Evolutionary conservation across 495 filamentous ascomycete species (phyloP), one percentile per base, ranked within the genome.

Genomic region (Penicillium roqueforti): DNA sequence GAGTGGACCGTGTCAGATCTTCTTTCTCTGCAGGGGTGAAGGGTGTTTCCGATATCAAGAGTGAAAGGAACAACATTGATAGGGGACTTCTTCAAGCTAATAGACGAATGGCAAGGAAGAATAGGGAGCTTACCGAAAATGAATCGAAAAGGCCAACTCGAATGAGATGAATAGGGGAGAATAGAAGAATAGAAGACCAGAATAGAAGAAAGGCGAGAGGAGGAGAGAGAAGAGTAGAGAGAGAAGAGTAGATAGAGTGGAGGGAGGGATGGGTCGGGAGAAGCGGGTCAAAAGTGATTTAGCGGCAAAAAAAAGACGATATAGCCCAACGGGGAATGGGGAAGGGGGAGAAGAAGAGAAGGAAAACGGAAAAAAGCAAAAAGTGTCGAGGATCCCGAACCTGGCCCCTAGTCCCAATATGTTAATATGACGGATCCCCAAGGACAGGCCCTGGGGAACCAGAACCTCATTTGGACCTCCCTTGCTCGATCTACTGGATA

Each of bases 361-460:
- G 54, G 49, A 60, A 47, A 49, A 55, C 34, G 54, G 49, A 53
- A 58, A 56, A 57, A 58, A 54, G 26, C 19, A 19, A 22, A 61
- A 65, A 62, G 67, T 62, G 64, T 63, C 66, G 57, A 70, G 63
- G 67, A 70, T 72, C 66, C 69, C 71, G 62, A 68, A 68, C 62
- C 60, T 60, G 16, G 72, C 68, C 69, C 72, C 72, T 75, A 75
- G 69, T 74, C 72, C 72, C 71, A 62, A 75, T 73, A 64, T 61
- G 72, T 74, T 71, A 71, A 74, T 75, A 75, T 75, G 72, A 75
- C 72, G 72, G 72, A 73, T 75, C 69, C 69, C 67, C 63, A 42
- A 63, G 57, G 68, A 67, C 54, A 63, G n/a, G n/a, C n/a, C n/a
- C n/a, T 61, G 63, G 57, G 61, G 56, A 62, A 48, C 36, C 37